phyloP scores from a whole-genome alignment of 352 stramenopile species.

The Globisporangium rhizosaccharum region DNA sequence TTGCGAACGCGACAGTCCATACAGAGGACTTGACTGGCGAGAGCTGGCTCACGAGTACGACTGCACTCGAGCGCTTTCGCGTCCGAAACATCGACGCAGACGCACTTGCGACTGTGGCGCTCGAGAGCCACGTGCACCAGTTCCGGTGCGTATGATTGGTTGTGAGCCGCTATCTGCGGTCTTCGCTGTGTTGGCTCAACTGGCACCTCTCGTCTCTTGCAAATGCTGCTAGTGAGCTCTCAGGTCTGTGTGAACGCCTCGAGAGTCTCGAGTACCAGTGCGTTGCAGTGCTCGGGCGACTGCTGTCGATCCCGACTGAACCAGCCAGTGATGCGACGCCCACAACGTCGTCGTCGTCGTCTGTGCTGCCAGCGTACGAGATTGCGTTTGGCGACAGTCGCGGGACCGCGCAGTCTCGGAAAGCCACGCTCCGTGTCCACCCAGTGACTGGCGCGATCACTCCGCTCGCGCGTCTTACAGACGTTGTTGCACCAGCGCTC shows the following conservation, averaged over 20 bases:
- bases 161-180: no score
- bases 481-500: neutral
- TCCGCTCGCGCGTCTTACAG: neutral
- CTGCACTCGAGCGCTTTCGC: constrained; percentile 4
- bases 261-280: no score
- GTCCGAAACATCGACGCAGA: neutral
- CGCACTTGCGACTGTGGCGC: neutral
- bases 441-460: neutral
- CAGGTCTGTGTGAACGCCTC: no score
- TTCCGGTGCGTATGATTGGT: no score
- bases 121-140: neutral
- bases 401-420: neutral
- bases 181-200: no score
- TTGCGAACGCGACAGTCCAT: constrained; percentile 1
- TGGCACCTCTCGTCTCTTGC: no score
- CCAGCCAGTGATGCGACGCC: neutral
- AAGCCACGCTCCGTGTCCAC: constrained; percentile 2
- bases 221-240: no score
- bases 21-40: neutral
- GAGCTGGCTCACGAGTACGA: constrained; percentile 10
- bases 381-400: constrained; percentile 11
- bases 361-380: neutral
- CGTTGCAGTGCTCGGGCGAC: neutral
- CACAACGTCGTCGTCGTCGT: neutral
- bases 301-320: constrained; percentile 3